Percentiles rank a stretch among this genome's conserved stretches.
phyloP scores from a whole-genome alignment of 1,139 yeast species.

The Debaryomyces udenii region DNA sequence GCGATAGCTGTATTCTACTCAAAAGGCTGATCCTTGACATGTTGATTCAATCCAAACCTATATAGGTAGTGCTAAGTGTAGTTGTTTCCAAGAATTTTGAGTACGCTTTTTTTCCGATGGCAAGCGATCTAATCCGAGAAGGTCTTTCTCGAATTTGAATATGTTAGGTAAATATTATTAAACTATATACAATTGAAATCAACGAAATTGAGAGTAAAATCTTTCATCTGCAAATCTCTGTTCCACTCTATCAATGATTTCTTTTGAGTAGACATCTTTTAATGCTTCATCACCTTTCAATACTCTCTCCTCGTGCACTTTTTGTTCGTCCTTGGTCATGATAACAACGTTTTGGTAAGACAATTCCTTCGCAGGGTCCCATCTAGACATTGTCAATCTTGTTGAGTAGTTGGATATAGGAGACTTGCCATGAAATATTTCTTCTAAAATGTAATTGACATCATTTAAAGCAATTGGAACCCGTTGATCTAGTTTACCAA shows the following conservation, averaged over 20 bases:
- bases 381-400: slow-evolving; percentile 73
- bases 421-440: slow-evolving; percentile 88
- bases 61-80: background rate
- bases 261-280: slow-evolving; percentile 64
- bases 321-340: slow-evolving; percentile 87
- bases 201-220: slow-evolving; percentile 62
- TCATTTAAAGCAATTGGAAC: slow-evolving; percentile 75
- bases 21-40: slow-evolving; percentile 18
- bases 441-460: slow-evolving; percentile 85
- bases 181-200: slow-evolving; percentile 8
- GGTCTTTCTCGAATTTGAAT: background rate
- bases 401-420: slow-evolving; percentile 86
- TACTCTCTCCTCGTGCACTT: slow-evolving; percentile 71
- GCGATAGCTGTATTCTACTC: slow-evolving; percentile 10
- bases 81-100: background rate
- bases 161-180: background rate
- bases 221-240: slow-evolving; percentile 73
- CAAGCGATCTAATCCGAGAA: slow-evolving; percentile 1
- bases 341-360: slow-evolving; percentile 77
- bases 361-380: slow-evolving; percentile 69
- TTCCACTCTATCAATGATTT: slow-evolving; percentile 60
- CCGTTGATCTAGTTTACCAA: slow-evolving; percentile 68
- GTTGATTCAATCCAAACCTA: background rate
- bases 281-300: slow-evolving; percentile 64
- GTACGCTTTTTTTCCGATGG: background rate